Conservation (phyloP, 2,329 filamentous ascomycete species). For the Nigrospora sphaerica region DNA sequence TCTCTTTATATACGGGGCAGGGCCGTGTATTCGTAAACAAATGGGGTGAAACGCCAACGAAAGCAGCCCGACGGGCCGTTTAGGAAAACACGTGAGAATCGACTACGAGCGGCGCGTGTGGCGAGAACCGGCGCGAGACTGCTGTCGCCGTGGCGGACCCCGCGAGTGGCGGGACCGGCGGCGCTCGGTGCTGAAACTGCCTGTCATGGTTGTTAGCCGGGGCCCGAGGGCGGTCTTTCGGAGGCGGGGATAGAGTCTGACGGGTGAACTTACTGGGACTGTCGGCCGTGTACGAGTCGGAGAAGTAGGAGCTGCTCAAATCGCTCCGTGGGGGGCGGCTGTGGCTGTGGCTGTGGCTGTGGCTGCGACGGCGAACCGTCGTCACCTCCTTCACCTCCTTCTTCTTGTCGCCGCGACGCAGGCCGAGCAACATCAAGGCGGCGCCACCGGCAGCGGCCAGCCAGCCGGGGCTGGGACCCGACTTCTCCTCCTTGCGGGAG, state of each 20-base stretch:
- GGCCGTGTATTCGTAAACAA: too few species aligned
- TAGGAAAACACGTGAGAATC: too few species aligned
- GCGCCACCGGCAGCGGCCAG: conserved; percentile 44
- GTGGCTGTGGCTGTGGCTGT: conserved; percentile 5
- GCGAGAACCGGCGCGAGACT: conserved; percentile 13
- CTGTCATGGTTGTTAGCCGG: conserved; percentile 22
- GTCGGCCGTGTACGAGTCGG: conserved; percentile 44
- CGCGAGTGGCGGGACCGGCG: conserved; percentile 23
- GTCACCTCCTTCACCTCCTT: conserved; percentile 30
- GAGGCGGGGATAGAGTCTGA: conserved; percentile 11
- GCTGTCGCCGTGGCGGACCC: conserved; percentile 11
- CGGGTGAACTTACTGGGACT: conserved; percentile 42
- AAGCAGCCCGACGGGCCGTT: too few species aligned
- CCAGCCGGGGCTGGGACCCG: conserved; percentile 39
- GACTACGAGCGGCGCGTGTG: conserved; percentile 6
- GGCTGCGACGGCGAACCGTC: conserved; percentile 1
- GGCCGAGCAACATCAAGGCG: conserved; percentile 47
- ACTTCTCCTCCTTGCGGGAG: conserved; percentile 36
- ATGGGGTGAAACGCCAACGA: too few species aligned
- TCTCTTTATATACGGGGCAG: too few species aligned
- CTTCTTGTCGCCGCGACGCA: conserved; percentile 38
- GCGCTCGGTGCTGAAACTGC: conserved; percentile 38
- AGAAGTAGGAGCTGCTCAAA: conserved; percentile 44
- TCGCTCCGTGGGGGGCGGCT: conserved; percentile 31
- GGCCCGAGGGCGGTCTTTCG: background rate